Evolutionary conservation across 2,329 filamentous ascomycete species (phyloP).

Genomic region (Fonsecaea nubica): DNA sequence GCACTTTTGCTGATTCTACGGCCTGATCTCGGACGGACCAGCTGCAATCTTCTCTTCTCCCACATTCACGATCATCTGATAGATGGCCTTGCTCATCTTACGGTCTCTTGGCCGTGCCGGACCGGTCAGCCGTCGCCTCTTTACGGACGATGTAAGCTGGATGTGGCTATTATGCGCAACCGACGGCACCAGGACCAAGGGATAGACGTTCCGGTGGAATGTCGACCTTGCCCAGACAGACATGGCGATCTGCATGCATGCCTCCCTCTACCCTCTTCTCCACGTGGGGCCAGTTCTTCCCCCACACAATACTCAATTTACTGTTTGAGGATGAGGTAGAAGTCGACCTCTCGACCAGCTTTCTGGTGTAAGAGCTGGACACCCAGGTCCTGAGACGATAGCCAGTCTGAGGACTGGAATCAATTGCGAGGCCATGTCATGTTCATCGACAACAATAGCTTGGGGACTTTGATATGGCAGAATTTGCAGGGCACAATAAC

Average conservation of each 20-base stretch:
- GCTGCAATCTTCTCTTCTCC: background rate
- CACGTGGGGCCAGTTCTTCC: slow-evolving; percentile 8
- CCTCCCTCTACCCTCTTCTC: slow-evolving; percentile 9
- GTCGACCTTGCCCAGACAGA: background rate
- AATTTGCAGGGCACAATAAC: background rate
- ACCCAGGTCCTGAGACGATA: background rate
- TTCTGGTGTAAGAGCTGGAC: background rate
- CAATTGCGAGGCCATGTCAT: background rate
- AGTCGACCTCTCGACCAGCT: background rate
- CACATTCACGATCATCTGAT: background rate
- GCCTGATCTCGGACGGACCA: background rate
- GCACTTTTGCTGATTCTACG: background rate
- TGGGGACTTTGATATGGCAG: background rate
- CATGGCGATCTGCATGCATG: background rate
- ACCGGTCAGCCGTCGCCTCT: slow-evolving; percentile 8
- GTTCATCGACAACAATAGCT: background rate
- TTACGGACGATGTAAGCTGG: background rate
- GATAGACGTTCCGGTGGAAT: slow-evolving; percentile 8
- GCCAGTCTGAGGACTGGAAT: background rate
- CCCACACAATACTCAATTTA: slow-evolving; percentile 3
- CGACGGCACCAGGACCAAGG: background rate
- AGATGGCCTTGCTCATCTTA: background rate
- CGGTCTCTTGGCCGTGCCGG: slow-evolving; percentile 12
- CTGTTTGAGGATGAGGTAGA: background rate
- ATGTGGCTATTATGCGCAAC: background rate